phyloP scores from a whole-genome alignment of 2,329 filamentous ascomycete genomes.

The Cercospora nicotianae region DNA sequence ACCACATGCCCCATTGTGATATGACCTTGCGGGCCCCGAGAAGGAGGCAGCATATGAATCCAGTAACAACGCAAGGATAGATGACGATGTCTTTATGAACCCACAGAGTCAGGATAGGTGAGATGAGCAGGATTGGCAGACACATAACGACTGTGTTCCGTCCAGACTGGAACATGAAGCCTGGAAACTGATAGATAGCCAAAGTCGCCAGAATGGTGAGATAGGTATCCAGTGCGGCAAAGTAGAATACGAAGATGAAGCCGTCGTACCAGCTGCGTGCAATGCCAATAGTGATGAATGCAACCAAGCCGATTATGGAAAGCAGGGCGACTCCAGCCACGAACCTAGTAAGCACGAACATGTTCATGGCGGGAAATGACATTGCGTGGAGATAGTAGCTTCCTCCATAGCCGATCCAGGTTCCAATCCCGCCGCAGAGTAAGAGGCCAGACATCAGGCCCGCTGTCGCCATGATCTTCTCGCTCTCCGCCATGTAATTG shows the following conservation, averaged over 20 bases:
- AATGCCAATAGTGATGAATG: slow-evolving; percentile 47
- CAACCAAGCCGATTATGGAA: slow-evolving; percentile 52
- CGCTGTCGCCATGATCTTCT: slow-evolving; percentile 55
- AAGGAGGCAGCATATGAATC: slow-evolving; percentile 54
- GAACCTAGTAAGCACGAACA: slow-evolving; percentile 56
- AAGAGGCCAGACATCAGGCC: slow-evolving; percentile 59
- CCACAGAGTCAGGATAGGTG: slow-evolving; percentile 15
- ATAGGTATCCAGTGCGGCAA: slow-evolving; percentile 59
- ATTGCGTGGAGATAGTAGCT: slow-evolving; percentile 62
- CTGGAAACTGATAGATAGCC: slow-evolving; percentile 50
- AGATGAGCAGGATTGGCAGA: slow-evolving; percentile 10
- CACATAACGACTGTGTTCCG: slow-evolving; percentile 41
- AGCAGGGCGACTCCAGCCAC: slow-evolving; percentile 46
- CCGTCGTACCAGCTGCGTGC: slow-evolving; percentile 48
- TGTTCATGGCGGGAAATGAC: slow-evolving; percentile 57
- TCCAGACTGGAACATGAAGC: slow-evolving; percentile 58
- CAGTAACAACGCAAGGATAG: slow-evolving; percentile 56
- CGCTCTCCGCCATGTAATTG: slow-evolving; percentile 53
- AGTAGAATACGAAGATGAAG: slow-evolving; percentile 61
- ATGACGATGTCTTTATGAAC: slow-evolving; percentile 49
- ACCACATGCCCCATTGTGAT: slow-evolving; percentile 62
- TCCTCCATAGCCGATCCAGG: slow-evolving; percentile 63
- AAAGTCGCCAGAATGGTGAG: slow-evolving; percentile 57
- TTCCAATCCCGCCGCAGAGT: slow-evolving; percentile 61
- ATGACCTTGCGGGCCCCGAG: slow-evolving; percentile 56